phyloP scores from a whole-genome alignment of 768 basidiomycete genomes.

The Mycena venus region DNA sequence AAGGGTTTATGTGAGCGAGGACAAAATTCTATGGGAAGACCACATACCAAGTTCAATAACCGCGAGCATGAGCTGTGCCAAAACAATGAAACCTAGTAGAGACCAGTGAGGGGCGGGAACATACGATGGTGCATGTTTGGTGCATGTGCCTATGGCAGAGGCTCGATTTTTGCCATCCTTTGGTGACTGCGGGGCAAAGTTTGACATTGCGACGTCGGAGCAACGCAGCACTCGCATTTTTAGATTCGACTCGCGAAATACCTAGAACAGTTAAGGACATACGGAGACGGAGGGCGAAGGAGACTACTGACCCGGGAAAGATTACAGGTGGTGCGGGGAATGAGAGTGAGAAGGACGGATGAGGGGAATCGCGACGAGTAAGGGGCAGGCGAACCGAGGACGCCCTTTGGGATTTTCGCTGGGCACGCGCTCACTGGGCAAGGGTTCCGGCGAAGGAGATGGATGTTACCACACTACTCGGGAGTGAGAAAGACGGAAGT shows the following conservation, averaged over 20 bases:
- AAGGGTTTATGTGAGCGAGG: not conserved
- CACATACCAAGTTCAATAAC: not conserved
- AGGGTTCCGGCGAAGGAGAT: too few relatives aligned
- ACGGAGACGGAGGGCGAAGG: not conserved
- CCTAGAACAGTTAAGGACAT: not conserved
- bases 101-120: not conserved
- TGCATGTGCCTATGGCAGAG: conserved; percentile 15
- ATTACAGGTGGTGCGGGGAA: too few relatives aligned
- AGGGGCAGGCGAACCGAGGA: too few relatives aligned
- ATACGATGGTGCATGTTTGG: conserved; percentile 2
- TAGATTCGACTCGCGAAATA: conserved; percentile 19
- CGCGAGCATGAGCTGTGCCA: not conserved
- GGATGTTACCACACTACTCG: too few relatives aligned
- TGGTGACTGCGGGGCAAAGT: not conserved
- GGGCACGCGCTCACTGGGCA: too few relatives aligned
- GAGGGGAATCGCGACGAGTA: too few relatives aligned
- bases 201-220: not conserved
- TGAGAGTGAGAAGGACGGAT: too few relatives aligned
- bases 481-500: too few relatives aligned
- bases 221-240: not conserved
- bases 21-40: not conserved
- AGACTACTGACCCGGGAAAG: too few relatives aligned
- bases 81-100: not conserved
- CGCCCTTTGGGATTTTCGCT: too few relatives aligned
- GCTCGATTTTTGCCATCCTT: not conserved